phyloP scores from a whole-genome alignment of 129 eudicot genomes.

The Pittosporum tobira region DNA sequence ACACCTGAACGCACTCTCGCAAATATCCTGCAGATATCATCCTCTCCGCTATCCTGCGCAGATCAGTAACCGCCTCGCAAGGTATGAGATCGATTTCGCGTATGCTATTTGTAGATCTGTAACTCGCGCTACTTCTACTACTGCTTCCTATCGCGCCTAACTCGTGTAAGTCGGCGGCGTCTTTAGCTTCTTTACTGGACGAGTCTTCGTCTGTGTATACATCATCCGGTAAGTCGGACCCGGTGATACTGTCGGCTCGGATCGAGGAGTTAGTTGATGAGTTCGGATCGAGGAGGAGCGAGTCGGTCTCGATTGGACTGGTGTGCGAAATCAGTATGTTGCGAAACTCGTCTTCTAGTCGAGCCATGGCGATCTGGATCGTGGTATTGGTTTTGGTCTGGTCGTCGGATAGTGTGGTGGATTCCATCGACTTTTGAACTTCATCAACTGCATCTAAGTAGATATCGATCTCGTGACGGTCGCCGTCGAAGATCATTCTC shows the following conservation, averaged over 20 bases:
- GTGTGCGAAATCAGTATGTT: slow-evolving; percentile 39
- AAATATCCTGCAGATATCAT: slow-evolving; percentile 27
- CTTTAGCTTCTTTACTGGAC: slow-evolving; percentile 3
- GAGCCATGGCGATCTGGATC: slow-evolving; percentile 86
- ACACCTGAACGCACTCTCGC: slow-evolving; percentile 29
- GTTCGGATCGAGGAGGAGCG: slow-evolving; percentile 28
- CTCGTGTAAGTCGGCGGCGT: slow-evolving; percentile 9
- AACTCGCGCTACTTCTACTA: slow-evolving; percentile 25
- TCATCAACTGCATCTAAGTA: slow-evolving; percentile 66
- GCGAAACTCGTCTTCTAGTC: slow-evolving; percentile 77
- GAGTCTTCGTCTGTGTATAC: slow-evolving; percentile 18
- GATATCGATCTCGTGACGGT: slow-evolving; percentile 46
- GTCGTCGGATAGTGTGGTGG: slow-evolving; percentile 33
- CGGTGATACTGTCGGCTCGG: slow-evolving; percentile 9
- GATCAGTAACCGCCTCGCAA: slow-evolving; percentile 18
- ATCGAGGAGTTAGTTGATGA: slow-evolving; percentile 13
- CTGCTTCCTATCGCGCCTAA: slow-evolving; percentile 29
- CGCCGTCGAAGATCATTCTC: slow-evolving; percentile 50
- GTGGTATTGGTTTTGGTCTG: slow-evolving; percentile 30
- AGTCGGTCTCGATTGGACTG: slow-evolving; percentile 44
- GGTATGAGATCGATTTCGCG: slow-evolving; percentile 50
- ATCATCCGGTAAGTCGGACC: slow-evolving; percentile 17
- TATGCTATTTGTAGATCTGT: slow-evolving; percentile 51
- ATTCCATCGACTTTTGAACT: slow-evolving; percentile 49
- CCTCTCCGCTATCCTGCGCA: slow-evolving; percentile 30